A percentile compares a stretch with the other conserved stretches of the same genome.
phyloP scores from a whole-genome alignment of 176 grass and related monocot genomes.

The Urochloa ruziziensis region DNA sequence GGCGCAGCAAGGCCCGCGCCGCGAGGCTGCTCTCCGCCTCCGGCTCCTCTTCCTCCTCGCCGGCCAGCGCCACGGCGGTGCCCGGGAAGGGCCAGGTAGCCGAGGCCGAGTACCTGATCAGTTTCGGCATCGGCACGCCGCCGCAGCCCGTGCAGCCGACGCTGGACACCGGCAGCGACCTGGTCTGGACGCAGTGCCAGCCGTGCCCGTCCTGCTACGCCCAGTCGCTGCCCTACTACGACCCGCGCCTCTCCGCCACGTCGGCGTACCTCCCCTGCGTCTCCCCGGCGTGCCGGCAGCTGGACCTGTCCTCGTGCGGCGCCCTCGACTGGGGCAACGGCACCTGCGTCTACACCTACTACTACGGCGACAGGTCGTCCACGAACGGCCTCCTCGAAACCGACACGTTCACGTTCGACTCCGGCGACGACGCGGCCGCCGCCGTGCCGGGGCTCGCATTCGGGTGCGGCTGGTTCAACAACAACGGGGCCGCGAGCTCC shows the following conservation, averaged over 20 bases:
- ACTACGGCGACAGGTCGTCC: constrained; percentile 19
- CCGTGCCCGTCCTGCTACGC: constrained; percentile 38
- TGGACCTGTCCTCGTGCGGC: background rate
- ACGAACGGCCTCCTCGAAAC: constrained; percentile 22
- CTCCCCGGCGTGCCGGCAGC: background rate
- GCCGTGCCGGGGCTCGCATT: constrained; percentile 22
- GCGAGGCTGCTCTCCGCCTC: background rate
- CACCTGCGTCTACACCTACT: constrained; percentile 5
- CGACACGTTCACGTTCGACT: constrained; percentile 38
- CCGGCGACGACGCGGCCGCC: background rate
- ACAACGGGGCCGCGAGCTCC: constrained; percentile 16
- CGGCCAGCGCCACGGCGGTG: background rate
- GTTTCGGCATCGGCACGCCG: constrained; percentile 42
- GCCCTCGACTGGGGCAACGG: constrained; percentile 10
- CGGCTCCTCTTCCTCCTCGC: too few relatives aligned
- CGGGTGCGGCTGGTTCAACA: constrained; percentile 34
- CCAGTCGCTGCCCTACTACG: constrained; percentile 11
- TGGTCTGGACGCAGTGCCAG: constrained; percentile 48
- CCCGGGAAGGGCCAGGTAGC: background rate
- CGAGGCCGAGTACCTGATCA: constrained; percentile 49
- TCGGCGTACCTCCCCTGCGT: constrained; percentile 15
- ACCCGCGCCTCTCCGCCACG: constrained; percentile 23
- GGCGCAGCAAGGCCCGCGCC: constrained; percentile 33
- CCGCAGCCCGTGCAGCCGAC: constrained; percentile 44
- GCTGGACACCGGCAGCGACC: constrained; percentile 62